Conservation (phyloP, 1,284 basidiomycete species). For the Ganoderma lucidum region DNA sequence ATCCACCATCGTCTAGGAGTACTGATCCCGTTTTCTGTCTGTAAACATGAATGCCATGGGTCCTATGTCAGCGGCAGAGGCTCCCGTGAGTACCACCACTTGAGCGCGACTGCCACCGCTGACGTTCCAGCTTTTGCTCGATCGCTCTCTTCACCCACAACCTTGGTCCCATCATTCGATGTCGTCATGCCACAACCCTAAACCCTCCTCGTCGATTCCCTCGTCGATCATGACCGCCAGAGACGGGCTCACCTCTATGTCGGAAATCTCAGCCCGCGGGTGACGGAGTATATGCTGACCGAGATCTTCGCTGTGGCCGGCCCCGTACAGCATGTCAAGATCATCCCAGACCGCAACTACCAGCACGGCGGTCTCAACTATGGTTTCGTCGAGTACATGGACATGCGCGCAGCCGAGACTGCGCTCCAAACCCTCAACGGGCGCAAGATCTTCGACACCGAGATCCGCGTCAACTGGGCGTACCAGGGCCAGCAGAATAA, state of each 20-base stretch:
- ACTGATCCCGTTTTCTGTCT: conserved; percentile 51
- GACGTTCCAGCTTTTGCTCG: conserved; percentile 13
- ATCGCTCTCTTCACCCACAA: conserved; percentile 9
- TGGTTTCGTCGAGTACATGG: conserved; percentile 97
- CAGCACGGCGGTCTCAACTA: conserved; percentile 98
- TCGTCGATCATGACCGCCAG: conserved; percentile 45
- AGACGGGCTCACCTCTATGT: conserved; percentile 95
- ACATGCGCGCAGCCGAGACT: conserved; percentile 97
- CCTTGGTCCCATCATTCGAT: conserved; percentile 5
- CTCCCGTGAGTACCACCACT: conserved; percentile 63
- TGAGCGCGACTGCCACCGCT: conserved; percentile 16
- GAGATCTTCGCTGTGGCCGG: conserved; percentile 97
- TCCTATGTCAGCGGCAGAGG: conserved; percentile 71
- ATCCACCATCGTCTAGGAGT: conserved; percentile 39
- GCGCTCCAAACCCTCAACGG: conserved; percentile 97
- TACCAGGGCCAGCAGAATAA: conserved; percentile 97
- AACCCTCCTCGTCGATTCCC: conserved; percentile 1
- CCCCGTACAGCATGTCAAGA: conserved; percentile 96
- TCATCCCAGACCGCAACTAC: conserved; percentile 98
- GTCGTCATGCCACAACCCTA: background rate
- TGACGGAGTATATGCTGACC: conserved; percentile 94
- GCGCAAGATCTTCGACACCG: conserved; percentile 97
- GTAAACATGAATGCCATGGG: conserved; percentile 81
- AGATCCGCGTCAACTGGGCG: conserved; percentile 98
- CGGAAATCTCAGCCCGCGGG: conserved; percentile 94